Evolutionary conservation across 1,139 yeast genomes (phyloP), one percentile per base, ranked within the genome.

Genomic region (Protomyces inouyei): DNA sequence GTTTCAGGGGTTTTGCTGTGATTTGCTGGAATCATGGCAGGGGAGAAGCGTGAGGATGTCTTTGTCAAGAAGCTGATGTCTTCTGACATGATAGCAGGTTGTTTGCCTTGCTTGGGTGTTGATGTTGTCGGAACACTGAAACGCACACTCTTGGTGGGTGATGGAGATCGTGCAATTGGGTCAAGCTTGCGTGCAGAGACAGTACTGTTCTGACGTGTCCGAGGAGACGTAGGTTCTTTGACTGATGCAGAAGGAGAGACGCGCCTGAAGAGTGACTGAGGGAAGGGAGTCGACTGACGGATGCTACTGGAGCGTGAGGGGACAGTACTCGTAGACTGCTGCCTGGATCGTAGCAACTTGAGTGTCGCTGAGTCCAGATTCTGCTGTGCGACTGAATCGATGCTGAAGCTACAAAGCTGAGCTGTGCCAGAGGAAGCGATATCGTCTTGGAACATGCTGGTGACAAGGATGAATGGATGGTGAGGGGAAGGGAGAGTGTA

Each of bases 1-100:
- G 38, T 57, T 36, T 48, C 43, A 3, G 55, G n/a, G 10, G 61
- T 57, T n/a, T 51, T 57, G 48, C 35, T 18, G 38, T 57, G 61
- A n/a, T 16, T 51, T 9, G 61, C 36, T 4, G 61, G 61, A 25
- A 51, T 14, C 61, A 57, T 57, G 38, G 55, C 55, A 12, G 25
- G 48, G 14, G 48, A 43, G 48, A 43, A 43, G 48, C 21, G 48
- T 21, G 25, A 16, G 14, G 48, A 43, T 12, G 48, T 43, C 48
- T 43, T 43, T n/a, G 48, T n/a, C 25, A n/a, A 23, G 48, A n/a
- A 18, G 8, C 48, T 37, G 14, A 12, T 9, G 16, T 37, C 43
- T 37, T 12, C 43, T 9, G 14, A 4, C 16, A 6, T 4, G 4
- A 12, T 3, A 14, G 2, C 16, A n/a, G 9, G 14, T n/a, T 16